phyloP scores from a whole-genome alignment of 2,329 filamentous ascomycete genomes.

The Aureobasidium melanogenum region DNA sequence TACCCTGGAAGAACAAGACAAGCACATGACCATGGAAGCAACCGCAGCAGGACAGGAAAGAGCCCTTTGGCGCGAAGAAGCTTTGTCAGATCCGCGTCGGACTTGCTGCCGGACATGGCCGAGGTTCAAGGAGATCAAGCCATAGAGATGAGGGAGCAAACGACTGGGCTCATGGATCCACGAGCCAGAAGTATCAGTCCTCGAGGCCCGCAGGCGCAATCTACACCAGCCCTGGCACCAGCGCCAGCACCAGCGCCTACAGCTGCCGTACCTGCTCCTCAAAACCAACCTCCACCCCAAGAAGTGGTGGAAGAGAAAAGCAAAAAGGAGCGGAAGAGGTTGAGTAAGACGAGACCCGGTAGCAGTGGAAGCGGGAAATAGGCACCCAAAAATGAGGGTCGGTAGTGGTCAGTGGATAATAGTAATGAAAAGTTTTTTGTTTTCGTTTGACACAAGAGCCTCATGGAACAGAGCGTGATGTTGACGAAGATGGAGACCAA shows the following conservation, averaged over 20 bases:
- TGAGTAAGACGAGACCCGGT: slow-evolving; percentile 8
- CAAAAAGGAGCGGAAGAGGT: slow-evolving; percentile 7
- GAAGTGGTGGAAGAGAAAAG: background rate
- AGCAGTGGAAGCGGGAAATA: slow-evolving; percentile 8
- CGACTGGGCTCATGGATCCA: slow-evolving; percentile 1
- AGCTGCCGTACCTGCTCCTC: background rate
- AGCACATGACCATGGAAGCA: background rate
- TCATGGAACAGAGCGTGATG: background rate
- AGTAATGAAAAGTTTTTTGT: background rate
- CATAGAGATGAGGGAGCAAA: slow-evolving; percentile 10
- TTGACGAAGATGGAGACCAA: slow-evolving; percentile 13
- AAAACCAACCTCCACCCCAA: background rate
- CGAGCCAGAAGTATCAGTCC: slow-evolving; percentile 5
- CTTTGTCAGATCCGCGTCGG: slow-evolving; percentile 24
- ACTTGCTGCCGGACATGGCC: slow-evolving; percentile 1
- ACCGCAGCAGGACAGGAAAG: slow-evolving; percentile 26
- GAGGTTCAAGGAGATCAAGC: background rate
- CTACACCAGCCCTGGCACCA: background rate
- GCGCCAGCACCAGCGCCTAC: background rate
- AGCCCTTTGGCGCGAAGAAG: slow-evolving; percentile 39
- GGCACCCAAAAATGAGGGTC: background rate
- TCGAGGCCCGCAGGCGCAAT: background rate
- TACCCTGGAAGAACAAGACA: slow-evolving; percentile 11
- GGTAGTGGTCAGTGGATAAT: background rate
- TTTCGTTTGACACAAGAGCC: background rate